A percentile compares a stretch with the other conserved stretches of the same genome.
Evolutionary conservation across 1,139 yeast species (phyloP).

Genomic region (Magnusiomyces paraingens): DNA sequence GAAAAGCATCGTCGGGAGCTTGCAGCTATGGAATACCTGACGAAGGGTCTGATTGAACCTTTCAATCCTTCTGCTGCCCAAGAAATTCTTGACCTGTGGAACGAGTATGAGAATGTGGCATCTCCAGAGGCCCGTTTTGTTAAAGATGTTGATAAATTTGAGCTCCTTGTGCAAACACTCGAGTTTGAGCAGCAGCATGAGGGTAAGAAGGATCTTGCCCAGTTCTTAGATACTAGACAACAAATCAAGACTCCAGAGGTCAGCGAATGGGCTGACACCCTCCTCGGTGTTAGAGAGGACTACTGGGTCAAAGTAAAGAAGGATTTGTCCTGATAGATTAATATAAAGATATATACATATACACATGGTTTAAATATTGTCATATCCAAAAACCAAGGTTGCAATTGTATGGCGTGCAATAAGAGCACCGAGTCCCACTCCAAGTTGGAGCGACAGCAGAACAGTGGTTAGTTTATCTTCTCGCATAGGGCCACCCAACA

Average conservation of each 20-base stretch:
- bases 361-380: slow-evolving; percentile 44
- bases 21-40: slow-evolving; percentile 62
- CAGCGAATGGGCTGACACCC: slow-evolving; percentile 60
- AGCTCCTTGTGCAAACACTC: slow-evolving; percentile 82
- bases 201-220: slow-evolving; percentile 51
- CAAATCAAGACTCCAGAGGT: slow-evolving; percentile 71
- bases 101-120: slow-evolving; percentile 82
- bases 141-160: slow-evolving; percentile 91
- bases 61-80: slow-evolving; percentile 58
- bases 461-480: slow-evolving; percentile 67
- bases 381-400: slow-evolving; percentile 81
- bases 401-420: slow-evolving; percentile 78
- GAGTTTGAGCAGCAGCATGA: slow-evolving; percentile 70
- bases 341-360: too few relatives aligned
- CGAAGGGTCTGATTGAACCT: slow-evolving; percentile 28
- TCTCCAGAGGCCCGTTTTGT: slow-evolving; percentile 81
- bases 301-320: slow-evolving; percentile 32
- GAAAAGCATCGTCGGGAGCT: slow-evolving; percentile 80
- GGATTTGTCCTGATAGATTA: too few relatives aligned
- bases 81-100: slow-evolving; percentile 71
- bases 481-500: slow-evolving; percentile 82
- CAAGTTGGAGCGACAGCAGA: slow-evolving; percentile 56
- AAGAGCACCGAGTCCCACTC: slow-evolving; percentile 60
- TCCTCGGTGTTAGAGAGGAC: slow-evolving; percentile 50
- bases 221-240: slow-evolving; percentile 59